Evolutionary conservation across 1,139 yeast species (phyloP), one percentile per base, ranked within the genome.

Genomic region (Yamadazyma aaseri): DNA sequence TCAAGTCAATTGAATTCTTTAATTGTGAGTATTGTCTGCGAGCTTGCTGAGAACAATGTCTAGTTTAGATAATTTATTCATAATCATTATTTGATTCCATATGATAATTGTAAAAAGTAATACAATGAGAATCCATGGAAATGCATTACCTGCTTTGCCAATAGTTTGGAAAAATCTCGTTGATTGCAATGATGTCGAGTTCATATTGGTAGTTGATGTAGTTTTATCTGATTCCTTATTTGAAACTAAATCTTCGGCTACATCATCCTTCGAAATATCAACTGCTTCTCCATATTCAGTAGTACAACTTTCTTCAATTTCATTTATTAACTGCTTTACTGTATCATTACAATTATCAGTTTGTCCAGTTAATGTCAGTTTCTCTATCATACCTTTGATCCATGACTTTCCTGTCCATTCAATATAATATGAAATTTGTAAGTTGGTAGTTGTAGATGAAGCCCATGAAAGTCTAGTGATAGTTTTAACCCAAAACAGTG

Each of bases 391-490:
- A 15, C 73, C 62, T 44, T 71, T 75, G 42, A 76, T 65, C 81
- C 82, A 76, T 18, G 79, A 73, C 13, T 68, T 58, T 1, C 79
- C 80, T 0, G 72, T 64, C 83, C 83, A 77, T 25, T 70, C 63
- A 21, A 76, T 60, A 38, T 53, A 64, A 47, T 60, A 76, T 10
- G 78, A 65, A 9, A 75, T 54, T 16, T 51, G 55, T 20, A 77
- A 47, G 10, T 52, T 53, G 0, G 81, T 73, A n/a, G 52, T 42
- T 38, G 69, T 69, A 14, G 57, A 44, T 16, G 54, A 58, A 2
- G 58, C 75, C 82, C 83, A 76, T 4, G 65, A 58, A 18, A 75
- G 55, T 15, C 69, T 53, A 46, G 68, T 75, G 28, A 75, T 56
- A 6, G 79, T 76, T 34, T 66, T 58, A 4, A 77, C 79, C 17